Evolutionary conservation across 1,139 yeast genomes (phyloP), one percentile per base, ranked within the genome.

Genomic region (Kazachstania sp.): DNA sequence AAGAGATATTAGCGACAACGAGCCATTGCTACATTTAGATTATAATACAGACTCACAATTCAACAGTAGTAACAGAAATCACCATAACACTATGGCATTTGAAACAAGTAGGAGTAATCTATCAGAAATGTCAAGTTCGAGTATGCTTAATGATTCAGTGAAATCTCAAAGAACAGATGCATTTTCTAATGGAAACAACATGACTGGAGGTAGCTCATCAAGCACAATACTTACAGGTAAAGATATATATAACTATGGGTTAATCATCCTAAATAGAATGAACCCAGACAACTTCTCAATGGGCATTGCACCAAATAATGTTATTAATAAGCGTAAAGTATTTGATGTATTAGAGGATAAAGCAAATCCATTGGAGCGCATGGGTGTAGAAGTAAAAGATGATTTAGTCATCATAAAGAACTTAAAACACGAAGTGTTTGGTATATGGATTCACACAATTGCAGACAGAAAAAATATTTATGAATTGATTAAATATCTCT

Each of bases 381-480:
- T 87, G 79, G 84, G 83, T 47, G 83, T 83, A 37, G 95, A 86
- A 55, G 73, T 82, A 52, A 85, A 84, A 57, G 95, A 83, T 54
- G 84, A 84, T 44, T 75, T 88, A 59, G 79, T 90, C 45, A 88
- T 90, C 61, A 78, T 88, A 29, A 84, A 84, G 63, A 83, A 83
- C 54, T 69, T 83, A 39, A 72, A 80, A 47, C 94, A 87, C 12
- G 87, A 83, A 43, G 85, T 88, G 47, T 88, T 79, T 63, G 97
- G 97, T 1, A 71, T 90, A 48, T 90, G 97, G 97, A 75, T 88
- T 20, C 88, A 85, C 62, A 81, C 85, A 51, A 85, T 80, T 48
- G 77, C 73, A 3, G 96, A 88, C 58, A 72, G 96, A 57, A 74
- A 74, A 44, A 75, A 78, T 55, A 71, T 86, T 41, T 75, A 71